Percentiles rank a stretch among this genome's conserved stretches.
Evolutionary conservation across 306 rosid genomes (phyloP).

Genomic region (Cicer yamashitae): DNA sequence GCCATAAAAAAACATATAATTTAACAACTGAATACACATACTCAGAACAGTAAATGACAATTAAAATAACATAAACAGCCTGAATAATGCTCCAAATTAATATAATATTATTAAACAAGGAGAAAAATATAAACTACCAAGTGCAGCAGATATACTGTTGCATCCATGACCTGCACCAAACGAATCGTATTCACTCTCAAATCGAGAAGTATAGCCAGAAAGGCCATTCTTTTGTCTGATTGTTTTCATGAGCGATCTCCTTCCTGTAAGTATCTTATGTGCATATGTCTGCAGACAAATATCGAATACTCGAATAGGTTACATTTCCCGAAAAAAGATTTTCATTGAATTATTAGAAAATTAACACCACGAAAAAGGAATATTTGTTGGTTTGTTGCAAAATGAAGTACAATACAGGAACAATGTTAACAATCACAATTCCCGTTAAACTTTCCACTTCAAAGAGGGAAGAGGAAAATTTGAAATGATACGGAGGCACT

Average conservation of each 20-base stretch:
- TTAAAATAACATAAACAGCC: constrained; percentile 16
- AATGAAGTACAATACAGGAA: constrained; percentile 22
- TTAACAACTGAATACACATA: constrained; percentile 17
- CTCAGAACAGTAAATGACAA: constrained; percentile 31
- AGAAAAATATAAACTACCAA: constrained; percentile 64
- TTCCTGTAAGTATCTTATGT: constrained; percentile 90
- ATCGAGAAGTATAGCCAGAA: constrained; percentile 74
- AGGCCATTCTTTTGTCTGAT: constrained; percentile 68
- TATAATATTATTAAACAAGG: constrained; percentile 16
- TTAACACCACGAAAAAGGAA: constrained; percentile 1
- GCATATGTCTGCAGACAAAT: constrained; percentile 72
- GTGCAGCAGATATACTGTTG: constrained; percentile 95
- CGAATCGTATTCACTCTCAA: constrained; percentile 87
- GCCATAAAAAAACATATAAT: constrained; percentile 16
- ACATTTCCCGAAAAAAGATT: constrained; percentile 4
- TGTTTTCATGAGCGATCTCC: constrained; percentile 75
- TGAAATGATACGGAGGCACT: constrained; percentile 8
- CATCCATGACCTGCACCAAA: constrained; percentile 97
- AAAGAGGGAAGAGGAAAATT: neutral
- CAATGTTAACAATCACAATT: neutral
- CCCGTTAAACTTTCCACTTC: constrained; percentile 13
- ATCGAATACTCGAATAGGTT: constrained; percentile 29
- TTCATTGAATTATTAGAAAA: constrained; percentile 29
- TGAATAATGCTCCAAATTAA: constrained; percentile 5
- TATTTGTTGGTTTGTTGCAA: constrained; percentile 29